These are phyloP conservation scores for Vigna hirtella DNA, from an alignment of 306 rosid genomes.

Conservation along the genomic window DNA sequence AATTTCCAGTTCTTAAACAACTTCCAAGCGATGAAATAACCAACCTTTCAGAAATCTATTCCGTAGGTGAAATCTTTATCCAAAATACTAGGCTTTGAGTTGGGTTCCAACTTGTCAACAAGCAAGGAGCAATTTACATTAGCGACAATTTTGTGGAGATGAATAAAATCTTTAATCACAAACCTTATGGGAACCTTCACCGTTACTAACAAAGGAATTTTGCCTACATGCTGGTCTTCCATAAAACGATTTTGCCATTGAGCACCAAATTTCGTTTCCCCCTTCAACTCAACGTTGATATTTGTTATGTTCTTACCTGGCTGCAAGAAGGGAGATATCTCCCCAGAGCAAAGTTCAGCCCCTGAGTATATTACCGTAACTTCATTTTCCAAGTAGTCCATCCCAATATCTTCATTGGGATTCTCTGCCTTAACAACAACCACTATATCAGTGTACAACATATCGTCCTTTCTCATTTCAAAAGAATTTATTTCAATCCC, in stretches of 20 bases:
- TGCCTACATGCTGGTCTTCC: slow-evolving; percentile 28
- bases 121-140: slow-evolving; percentile 50
- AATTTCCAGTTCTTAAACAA: not conserved
- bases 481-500: slow-evolving; percentile 42
- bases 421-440: slow-evolving; percentile 52
- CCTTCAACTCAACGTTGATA: slow-evolving; percentile 46
- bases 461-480: slow-evolving; percentile 9
- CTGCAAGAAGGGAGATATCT: slow-evolving; percentile 49
- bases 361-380: slow-evolving; percentile 45
- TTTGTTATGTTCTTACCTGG: slow-evolving; percentile 45
- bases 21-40: not conserved
- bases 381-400: slow-evolving; percentile 43
- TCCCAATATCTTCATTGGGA: slow-evolving; percentile 50
- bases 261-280: slow-evolving; percentile 42
- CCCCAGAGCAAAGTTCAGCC: slow-evolving; percentile 41
- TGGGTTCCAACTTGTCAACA: slow-evolving; percentile 45
- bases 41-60: not conserved
- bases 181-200: slow-evolving; percentile 52
- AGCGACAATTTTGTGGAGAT: slow-evolving; percentile 37
- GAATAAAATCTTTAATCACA: slow-evolving; percentile 24
- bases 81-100: slow-evolving; percentile 44
- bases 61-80: slow-evolving; percentile 33
- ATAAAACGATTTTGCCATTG: slow-evolving; percentile 16
- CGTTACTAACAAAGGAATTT: slow-evolving; percentile 48
- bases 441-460: slow-evolving; percentile 38